Conservation (phyloP, 306 rosid species). For the Canavalia ensiformis region DNA sequence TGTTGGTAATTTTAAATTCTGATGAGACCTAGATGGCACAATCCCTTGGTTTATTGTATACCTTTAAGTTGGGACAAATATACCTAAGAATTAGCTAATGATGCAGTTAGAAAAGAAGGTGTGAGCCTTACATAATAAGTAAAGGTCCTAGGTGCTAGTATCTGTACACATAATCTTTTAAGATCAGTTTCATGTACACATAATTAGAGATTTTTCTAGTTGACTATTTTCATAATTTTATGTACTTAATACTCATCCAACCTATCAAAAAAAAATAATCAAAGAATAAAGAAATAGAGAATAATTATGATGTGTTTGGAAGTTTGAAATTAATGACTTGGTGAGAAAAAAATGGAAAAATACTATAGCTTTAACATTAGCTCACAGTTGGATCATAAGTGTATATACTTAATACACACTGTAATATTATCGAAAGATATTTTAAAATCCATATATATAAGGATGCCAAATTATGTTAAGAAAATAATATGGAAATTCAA, state of each 20-base stretch:
- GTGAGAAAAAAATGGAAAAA: neutral
- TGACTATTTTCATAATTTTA: neutral
- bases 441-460: conserved; percentile 13
- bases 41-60: too few relatives aligned
- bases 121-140: too few relatives aligned
- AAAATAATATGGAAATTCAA: conserved; percentile 46
- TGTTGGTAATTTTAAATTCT: too few relatives aligned
- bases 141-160: too few relatives aligned
- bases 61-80: too few relatives aligned
- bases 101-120: too few relatives aligned
- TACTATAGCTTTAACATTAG: conserved; percentile 14
- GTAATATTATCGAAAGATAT: conserved; percentile 9
- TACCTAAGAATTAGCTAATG: too few relatives aligned
- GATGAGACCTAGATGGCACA: too few relatives aligned
- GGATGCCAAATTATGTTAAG: conserved; percentile 34
- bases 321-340: conserved; percentile 31
- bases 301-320: conserved; percentile 13
- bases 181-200: neutral
- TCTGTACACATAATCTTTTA: too few relatives aligned
- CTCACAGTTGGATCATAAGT: conserved; percentile 32
- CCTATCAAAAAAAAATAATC: neutral
- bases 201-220: neutral
- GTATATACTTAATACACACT: conserved; percentile 18
- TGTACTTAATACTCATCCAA: neutral
- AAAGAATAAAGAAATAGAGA: conserved; percentile 6